Conservation (phyloP, 768 basidiomycete species). For the Panaeolus cyanescens region DNA sequence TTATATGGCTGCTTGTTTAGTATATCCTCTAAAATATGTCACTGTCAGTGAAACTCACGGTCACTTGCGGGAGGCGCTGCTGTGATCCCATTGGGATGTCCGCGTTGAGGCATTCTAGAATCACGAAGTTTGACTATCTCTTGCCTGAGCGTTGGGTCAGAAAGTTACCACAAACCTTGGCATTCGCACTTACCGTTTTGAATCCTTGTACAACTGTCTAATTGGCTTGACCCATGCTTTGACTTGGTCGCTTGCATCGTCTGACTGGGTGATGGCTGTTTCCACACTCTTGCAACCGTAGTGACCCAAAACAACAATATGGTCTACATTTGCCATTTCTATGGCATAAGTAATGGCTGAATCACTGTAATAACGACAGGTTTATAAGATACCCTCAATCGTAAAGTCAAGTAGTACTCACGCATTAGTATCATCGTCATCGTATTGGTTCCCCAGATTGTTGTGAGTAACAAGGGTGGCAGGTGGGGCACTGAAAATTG, state of each 20-base stretch:
- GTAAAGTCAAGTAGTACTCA: conserved; percentile 24
- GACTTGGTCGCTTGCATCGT: conserved; percentile 20
- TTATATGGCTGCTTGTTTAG: neutral
- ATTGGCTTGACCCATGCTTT: conserved; percentile 36
- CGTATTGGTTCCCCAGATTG: conserved; percentile 39
- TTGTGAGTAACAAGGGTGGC: conserved; percentile 34
- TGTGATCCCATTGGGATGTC: conserved; percentile 22
- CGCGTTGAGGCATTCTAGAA: conserved; percentile 30
- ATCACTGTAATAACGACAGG: conserved; percentile 20
- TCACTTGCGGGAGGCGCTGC: conserved; percentile 22
- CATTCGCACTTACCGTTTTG: conserved; percentile 25
- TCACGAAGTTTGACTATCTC: conserved; percentile 37
- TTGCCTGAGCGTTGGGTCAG: conserved; percentile 15
- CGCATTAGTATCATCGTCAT: conserved; percentile 32
- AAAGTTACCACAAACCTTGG: neutral
- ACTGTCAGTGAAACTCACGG: conserved; percentile 16
- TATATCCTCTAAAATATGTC: neutral
- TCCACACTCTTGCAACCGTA: conserved; percentile 39
- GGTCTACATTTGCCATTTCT: conserved; percentile 31
- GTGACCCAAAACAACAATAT: conserved; percentile 40
- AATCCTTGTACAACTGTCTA: conserved; percentile 27
- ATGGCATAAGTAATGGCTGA: conserved; percentile 36
- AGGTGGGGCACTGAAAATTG: conserved; percentile 34
- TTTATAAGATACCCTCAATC: no score
- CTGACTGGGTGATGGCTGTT: conserved; percentile 27